Evolutionary conservation across 305 asterid genomes (phyloP), one percentile per base, ranked within the genome.

Genomic region (Fraxinus albicans): DNA sequence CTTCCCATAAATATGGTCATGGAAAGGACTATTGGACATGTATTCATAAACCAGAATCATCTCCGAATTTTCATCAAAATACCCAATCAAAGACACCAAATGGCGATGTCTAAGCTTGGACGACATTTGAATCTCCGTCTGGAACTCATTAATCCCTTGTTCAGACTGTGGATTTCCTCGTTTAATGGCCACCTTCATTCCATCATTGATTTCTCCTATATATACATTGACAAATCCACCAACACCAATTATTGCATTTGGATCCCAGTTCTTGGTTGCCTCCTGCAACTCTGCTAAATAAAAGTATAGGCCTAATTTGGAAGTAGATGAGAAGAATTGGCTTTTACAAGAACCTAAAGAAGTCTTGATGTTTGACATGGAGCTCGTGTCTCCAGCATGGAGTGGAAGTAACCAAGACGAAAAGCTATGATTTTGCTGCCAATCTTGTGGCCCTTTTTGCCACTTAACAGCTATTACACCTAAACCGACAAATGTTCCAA

Each of bases 381-480:
- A 93, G 86, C 91, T 91, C 0, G 95, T 21, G 19, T 94, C 99
- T 35, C 98, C 97, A 0, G 98, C 92, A 42, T 94, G 98, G 42
- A 96, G 89, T 0, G 98, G 99, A 25, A 96, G 90, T 75, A 94
- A 81, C 97, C 98, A 94, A 0, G 98, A 96, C 1, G 97, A 94
- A 89, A 96, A 94, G 55, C 97, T 95, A 17, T 92, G 95, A 73
- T 90, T 89, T 85, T 89, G 89, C 36, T 90, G 96, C 98, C 98
- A 95, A 67, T 95, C 97, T 73, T 92, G 92, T 44, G 99, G 99
- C 85, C 99, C 86, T 86, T 94, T 95, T 55, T 90, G 91, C 99
- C 98, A 96, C 90, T 96, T 95, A 13, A 93, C 90, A 7, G 97
- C 99, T 92, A 91, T 95, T 6, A 97, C 97, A 7, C 99, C 99